Evolutionary conservation across 306 rosid genomes (phyloP).

Genomic region (peach (Prunus persica)): Prunus_persica_NCBIv2 NC_034010.1:111001-111500

Average conservation of each 20-base stretch:
- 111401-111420: no score
- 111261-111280: not conserved
- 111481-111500: no score
- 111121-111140: slow-evolving; percentile 50
- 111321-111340: not conserved
- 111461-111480: no score
- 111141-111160: slow-evolving; percentile 55
- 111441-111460: no score
- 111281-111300: not conserved
- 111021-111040: slow-evolving; percentile 69
- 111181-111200: slow-evolving; percentile 70
- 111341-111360: not conserved
- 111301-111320: not conserved
- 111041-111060: slow-evolving; percentile 77
- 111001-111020: slow-evolving; percentile 67
- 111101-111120: slow-evolving; percentile 45
- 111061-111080: slow-evolving; percentile 55
- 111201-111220: slow-evolving; percentile 27
- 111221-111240: slow-evolving; percentile 50
- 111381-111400: not conserved
- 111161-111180: slow-evolving; percentile 52
- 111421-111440: no score
- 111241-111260: not conserved
- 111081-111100: slow-evolving; percentile 47
- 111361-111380: not conserved